Evolutionary conservation across 441 rosid genomes (phyloP).

Genomic region (Iberis amara): DNA sequence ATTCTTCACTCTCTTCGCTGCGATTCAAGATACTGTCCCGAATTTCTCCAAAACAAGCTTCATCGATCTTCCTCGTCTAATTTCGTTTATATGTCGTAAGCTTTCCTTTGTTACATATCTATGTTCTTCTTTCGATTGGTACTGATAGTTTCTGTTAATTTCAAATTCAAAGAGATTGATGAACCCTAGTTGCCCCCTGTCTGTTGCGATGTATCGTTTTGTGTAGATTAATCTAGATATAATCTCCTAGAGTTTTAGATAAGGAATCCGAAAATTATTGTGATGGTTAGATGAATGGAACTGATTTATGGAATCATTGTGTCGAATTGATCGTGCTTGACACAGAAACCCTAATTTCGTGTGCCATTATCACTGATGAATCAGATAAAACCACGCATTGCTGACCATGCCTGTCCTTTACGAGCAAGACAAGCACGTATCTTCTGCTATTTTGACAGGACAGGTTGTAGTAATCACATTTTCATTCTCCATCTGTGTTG

Average conservation of each 20-base stretch:
- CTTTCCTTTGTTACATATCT: background rate
- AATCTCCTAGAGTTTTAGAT: background rate
- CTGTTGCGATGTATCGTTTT: background rate
- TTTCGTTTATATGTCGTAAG: slow-evolving; percentile 15
- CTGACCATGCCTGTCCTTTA: slow-evolving; percentile 37
- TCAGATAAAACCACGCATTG: slow-evolving; percentile 16
- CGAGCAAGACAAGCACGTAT: slow-evolving; percentile 54
- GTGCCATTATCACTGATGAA: slow-evolving; percentile 5
- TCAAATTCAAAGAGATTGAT: slow-evolving; percentile 6
- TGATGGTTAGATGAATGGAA: background rate
- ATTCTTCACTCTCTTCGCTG: slow-evolving; percentile 8
- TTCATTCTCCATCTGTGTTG: background rate
- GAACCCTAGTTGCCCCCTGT: slow-evolving; percentile 19
- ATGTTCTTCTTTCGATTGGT: background rate
- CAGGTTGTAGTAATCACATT: slow-evolving; percentile 26
- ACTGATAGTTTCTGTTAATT: slow-evolving; percentile 2
- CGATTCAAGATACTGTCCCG: slow-evolving; percentile 3
- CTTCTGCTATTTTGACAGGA: slow-evolving; percentile 54
- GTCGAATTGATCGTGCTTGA: background rate
- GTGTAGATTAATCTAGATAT: background rate
- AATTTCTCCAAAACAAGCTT: slow-evolving; percentile 21
- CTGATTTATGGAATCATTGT: background rate
- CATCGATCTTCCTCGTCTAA: slow-evolving; percentile 1
- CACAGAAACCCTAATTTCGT: slow-evolving; percentile 21
- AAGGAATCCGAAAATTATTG: background rate